These are phyloP conservation scores for Tulasnella sp. DNA, from an alignment of 768 basidiomycete genomes.

Conservation along the genomic window DNA sequence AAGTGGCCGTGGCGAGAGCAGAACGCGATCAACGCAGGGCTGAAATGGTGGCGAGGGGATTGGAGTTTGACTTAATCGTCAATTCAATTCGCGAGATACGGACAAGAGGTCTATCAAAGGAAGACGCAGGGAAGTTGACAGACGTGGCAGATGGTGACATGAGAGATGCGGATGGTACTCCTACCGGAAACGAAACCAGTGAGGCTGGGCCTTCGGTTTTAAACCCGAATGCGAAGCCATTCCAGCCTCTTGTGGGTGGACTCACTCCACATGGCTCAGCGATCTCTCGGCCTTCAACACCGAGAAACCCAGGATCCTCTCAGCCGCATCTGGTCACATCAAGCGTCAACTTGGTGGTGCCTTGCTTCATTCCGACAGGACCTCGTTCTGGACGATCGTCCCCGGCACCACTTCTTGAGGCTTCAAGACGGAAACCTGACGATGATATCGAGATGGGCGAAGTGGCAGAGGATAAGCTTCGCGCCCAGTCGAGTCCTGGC, in stretches of 20 bases:
- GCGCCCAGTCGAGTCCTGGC: conserved; percentile 31
- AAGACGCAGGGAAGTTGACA: neutral
- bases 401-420: conserved; percentile 17
- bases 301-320: neutral
- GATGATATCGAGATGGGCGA: conserved; percentile 92
- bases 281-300: conserved; percentile 9
- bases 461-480: conserved; percentile 45
- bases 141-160: neutral
- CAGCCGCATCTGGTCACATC: neutral
- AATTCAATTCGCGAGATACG: neutral
- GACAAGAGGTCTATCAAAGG: conserved; percentile 3
- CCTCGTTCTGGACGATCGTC: conserved; percentile 19
- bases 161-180: neutral
- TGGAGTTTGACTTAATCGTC: conserved; percentile 17
- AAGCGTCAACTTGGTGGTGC: neutral
- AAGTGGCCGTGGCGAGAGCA: conserved; percentile 24
- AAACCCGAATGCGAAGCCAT: conserved; percentile 29
- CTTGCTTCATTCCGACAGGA: neutral
- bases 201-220: conserved; percentile 21
- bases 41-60: conserved; percentile 27
- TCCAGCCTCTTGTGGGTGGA: conserved; percentile 23
- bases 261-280: conserved; percentile 20
- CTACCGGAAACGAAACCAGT: neutral
- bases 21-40: conserved; percentile 33
- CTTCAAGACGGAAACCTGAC: conserved; percentile 20